Base-by-base conservation (phyloP, 352 stramenopile species). In the Thraustochytrium striatum region DNA sequence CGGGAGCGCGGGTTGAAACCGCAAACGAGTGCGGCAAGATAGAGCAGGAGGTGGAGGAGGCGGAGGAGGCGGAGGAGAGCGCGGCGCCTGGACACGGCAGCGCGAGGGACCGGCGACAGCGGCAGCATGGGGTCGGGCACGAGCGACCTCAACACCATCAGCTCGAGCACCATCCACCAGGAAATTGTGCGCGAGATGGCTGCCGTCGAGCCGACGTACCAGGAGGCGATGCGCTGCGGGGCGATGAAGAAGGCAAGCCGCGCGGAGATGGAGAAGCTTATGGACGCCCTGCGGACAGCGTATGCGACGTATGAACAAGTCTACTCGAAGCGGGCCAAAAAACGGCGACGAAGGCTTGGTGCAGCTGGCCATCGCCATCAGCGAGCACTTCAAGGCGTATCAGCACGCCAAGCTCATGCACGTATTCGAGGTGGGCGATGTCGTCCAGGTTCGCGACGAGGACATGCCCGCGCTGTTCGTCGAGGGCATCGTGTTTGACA, bases 51-150 rank as follows among this genome's bases (percentile, higher is more conserved):
- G n/a, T n/a, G n/a, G n/a, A n/a, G n/a, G n/a, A n/a, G n/a, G n/a
- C n/a, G n/a, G n/a, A n/a, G n/a, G n/a, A n/a, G n/a, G n/a, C n/a
- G n/a, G n/a, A n/a, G n/a, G n/a, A n/a, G n/a, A n/a, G n/a, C n/a
- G n/a, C n/a, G n/a, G n/a, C n/a, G n/a, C n/a, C n/a, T n/a, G n/a
- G n/a, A n/a, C n/a, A n/a, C n/a, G n/a, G n/a, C n/a, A n/a, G n/a
- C n/a, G n/a, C n/a, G n/a, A n/a, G n/a, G n/a, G n/a, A n/a, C n/a
- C n/a, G n/a, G n/a, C n/a, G n/a, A n/a, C n/a, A n/a, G n/a, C n/a
- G n/a, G n/a, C 59, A 55, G 5, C 21, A 75, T 75, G 65, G 65
- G 65, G 32, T 75, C 65, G 11, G 65, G 65, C 32, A 38, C 52
- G 16, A 75, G 65, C 65, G 65, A 75, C 32, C 36, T 75, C 41